Percentiles rank a stretch among this genome's conserved stretches.
These are phyloP conservation scores for Termitomyces sp. DNA, from an alignment of 768 basidiomycete species.

Conservation along the genomic window DNA sequence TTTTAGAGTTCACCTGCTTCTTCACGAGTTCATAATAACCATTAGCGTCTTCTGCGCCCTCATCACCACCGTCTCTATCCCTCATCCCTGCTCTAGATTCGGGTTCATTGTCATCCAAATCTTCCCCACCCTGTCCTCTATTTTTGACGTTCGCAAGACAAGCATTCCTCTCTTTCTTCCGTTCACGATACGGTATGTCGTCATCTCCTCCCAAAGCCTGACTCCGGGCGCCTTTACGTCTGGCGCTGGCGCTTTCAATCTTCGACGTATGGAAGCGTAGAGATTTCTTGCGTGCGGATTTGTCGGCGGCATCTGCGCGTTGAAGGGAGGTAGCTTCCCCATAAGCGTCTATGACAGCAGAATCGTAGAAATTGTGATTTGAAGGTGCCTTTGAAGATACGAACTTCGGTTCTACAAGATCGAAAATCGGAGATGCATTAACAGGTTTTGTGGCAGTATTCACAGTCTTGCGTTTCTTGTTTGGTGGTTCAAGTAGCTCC, in stretches of 20 bases:
- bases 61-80: conserved; percentile 31
- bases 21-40: conserved; percentile 93
- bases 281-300: conserved; percentile 72
- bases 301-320: conserved; percentile 75
- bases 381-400: conserved; percentile 32
- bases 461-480: conserved; percentile 56
- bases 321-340: conserved; percentile 73
- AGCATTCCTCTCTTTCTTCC: conserved; percentile 57
- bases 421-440: conserved; percentile 47
- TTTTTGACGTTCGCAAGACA: conserved; percentile 41
- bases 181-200: conserved; percentile 86
- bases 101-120: conserved; percentile 57
- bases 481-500: conserved; percentile 37
- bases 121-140: conserved; percentile 54
- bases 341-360: conserved; percentile 42
- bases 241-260: conserved; percentile 76
- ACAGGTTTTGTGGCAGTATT: conserved; percentile 30
- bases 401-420: conserved; percentile 80
- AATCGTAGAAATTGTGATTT: conserved; percentile 17
- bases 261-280: conserved; percentile 92
- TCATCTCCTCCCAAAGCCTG: conserved; percentile 85
- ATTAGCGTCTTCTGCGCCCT: conserved; percentile 45
- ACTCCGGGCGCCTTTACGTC: conserved; percentile 68
- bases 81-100: conserved; percentile 30
- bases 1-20: conserved; percentile 62